Evolutionary conservation across 768 basidiomycete genomes (phyloP), one percentile per base, ranked within the genome.

Genomic region (Lactifluus subvellereus): DNA sequence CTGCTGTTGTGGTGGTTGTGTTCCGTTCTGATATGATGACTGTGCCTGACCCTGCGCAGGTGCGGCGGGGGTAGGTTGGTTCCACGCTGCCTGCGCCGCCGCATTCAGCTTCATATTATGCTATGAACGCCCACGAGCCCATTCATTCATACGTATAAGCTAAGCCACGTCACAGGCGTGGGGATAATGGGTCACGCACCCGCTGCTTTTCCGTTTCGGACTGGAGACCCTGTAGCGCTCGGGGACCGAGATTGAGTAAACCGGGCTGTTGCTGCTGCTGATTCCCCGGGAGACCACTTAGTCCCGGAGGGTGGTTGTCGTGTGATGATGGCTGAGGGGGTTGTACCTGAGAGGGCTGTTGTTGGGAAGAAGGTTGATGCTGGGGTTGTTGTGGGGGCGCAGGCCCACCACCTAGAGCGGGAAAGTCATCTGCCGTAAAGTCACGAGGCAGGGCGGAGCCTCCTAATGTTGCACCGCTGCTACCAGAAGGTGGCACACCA

Each of bases 351-450:
- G 50, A 45, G n/a, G 58, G 14, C 4, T 64, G 71, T n/a, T 76
- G 77, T 27, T 74, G 64, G 13, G 54, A 16, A 69, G 69, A 35
- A 3, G 59, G 27, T 33, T 72, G 69, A 54, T 69, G 71, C 30
- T 69, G 71, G 76, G 76, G 69, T 66, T 79, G 66, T 77, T 81
- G 71, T 71, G 77, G 55, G 71, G 70, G 54, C 66, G 80, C 78
- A 61, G 78, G 75, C 67, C 82, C 85, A 57, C 86, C 88, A 11
- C 91, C 88, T 32, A 94, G 77, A 18, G 92, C 92, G 55, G 92
- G 92, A 72, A 94, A 94, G 76, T 94, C 92, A 68, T 93, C 91
- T 45, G 87, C 84, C n/a, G 87, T 88, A 64, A 94, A 89, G 72
- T 88, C 86, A 70, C 86, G 78, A 60, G 82, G 74, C 67, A 82